These are phyloP conservation scores for Trypanosoma scelopori DNA, from an alignment of 208 protist species.

Conservation along the genomic window DNA sequence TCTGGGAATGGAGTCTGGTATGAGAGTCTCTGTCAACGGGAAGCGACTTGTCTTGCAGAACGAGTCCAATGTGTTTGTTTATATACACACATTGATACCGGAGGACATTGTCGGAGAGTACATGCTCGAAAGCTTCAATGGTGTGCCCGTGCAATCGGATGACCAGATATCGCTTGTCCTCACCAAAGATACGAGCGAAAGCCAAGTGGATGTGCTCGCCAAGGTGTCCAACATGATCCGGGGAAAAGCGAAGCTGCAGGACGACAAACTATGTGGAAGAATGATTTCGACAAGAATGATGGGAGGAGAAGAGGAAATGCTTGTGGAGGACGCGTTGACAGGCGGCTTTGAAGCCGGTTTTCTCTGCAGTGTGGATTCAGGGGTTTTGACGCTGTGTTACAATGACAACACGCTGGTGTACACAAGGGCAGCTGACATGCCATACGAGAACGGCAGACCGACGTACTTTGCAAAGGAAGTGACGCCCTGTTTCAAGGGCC, in stretches of 20 bases:
- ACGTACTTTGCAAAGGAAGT: slow-evolving; percentile 59
- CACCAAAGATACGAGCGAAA: slow-evolving; percentile 12
- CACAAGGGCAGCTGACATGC: slow-evolving; percentile 28
- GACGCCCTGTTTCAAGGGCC: slow-evolving; percentile 65
- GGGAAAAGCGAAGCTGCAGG: slow-evolving; percentile 35
- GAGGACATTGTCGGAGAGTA: slow-evolving; percentile 55
- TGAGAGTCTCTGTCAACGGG: slow-evolving; percentile 37
- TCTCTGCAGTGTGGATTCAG: slow-evolving; percentile 22
- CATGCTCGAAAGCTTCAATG: slow-evolving; percentile 60
- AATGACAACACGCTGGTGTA: slow-evolving; percentile 45
- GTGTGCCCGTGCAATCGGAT: slow-evolving; percentile 24
- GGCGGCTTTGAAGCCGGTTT: slow-evolving; percentile 65
- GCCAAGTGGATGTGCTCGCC: slow-evolving; percentile 5
- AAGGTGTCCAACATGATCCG: slow-evolving; percentile 51
- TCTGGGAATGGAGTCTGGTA: slow-evolving; percentile 38
- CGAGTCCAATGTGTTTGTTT: slow-evolving; percentile 26
- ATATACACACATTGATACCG: slow-evolving; percentile 43
- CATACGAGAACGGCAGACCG: slow-evolving; percentile 36
- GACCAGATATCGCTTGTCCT: slow-evolving; percentile 52
- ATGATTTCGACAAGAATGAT: slow-evolving; percentile 52
- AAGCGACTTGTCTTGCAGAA: slow-evolving; percentile 43
- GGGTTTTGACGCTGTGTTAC: slow-evolving; percentile 48
- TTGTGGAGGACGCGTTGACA: slow-evolving; percentile 52
- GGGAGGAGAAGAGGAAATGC: slow-evolving; percentile 43
- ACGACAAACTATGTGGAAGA: slow-evolving; percentile 47